Evolutionary conservation across 495 filamentous ascomycete species (phyloP).

Genomic region (Schizothecium vesticola): DNA sequence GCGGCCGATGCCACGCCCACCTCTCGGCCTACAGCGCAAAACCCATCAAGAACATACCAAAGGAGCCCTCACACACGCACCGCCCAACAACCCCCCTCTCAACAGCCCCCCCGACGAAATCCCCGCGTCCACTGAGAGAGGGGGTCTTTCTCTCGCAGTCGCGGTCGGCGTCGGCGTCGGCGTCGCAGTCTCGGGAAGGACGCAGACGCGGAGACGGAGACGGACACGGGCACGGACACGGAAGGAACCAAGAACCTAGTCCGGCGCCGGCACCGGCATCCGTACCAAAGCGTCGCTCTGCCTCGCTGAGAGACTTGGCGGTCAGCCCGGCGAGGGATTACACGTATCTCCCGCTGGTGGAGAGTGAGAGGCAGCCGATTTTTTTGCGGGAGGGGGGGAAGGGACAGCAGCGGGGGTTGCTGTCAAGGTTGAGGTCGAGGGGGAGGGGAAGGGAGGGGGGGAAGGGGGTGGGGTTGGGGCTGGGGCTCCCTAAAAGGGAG

Average conservation of each 20-base stretch:
- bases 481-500: background rate
- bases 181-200: background rate
- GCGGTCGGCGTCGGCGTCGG: background rate
- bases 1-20: background rate
- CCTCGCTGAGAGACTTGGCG: background rate
- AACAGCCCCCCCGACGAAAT: no score
- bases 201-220: background rate
- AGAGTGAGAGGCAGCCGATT: background rate
- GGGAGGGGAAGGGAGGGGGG: background rate
- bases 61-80: no score
- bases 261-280: no score
- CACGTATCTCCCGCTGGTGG: background rate
- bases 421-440: background rate
- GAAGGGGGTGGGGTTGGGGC: background rate
- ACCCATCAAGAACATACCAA: no score
- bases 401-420: no score
- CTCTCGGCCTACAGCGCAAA: background rate
- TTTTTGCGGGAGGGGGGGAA: background rate
- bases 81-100: background rate
- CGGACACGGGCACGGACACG: no score
- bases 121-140: slow-evolving; percentile 11
- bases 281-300: background rate
- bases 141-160: background rate
- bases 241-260: background rate
- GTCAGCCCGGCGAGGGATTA: background rate